Evolutionary conservation across 306 rosid genomes (phyloP), one percentile per base, ranked within the genome.

Genomic region (Begonia loranthoides): DNA sequence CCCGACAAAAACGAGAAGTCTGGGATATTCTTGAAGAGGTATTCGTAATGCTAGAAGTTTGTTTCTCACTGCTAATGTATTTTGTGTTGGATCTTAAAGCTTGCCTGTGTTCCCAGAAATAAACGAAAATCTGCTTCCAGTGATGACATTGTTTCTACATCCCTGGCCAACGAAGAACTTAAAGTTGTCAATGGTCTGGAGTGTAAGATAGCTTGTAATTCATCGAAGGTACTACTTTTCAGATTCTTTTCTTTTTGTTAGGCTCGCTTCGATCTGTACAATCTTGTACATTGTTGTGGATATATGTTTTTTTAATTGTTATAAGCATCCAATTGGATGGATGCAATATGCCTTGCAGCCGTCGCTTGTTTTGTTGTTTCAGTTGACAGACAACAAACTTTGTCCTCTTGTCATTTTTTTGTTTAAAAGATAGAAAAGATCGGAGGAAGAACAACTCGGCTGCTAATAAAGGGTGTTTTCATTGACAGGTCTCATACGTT

Each of bases 141-240:
- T 45, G 86, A 83, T 75, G 94, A 83, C 50, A 61, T 82, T 72
- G 76, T 94, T 60, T 52, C 73, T 17, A 24, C 71, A 61, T 70
- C 70, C 63, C 76, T 76, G 67, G 94, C 85, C 73, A 72, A 74
- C 93, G 88, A 83, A 76, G 93, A 87, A 60, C 77, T 92, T 41
- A 71, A 63, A 57, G 70, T 83, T 57, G 41, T 66, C 58, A 92
- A 86, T 83, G 96, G 99, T 59, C 80, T 92, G 65, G 99, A 92
- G 81, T 92, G 99, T 66, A 92, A 92, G 78, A 92, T 92, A 65
- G 88, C 96, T 63, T 86, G 93, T 79, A 76, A 19, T 71, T 92
- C 99, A 0, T 61, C 65, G 1, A 61, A 61, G 65, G 65, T 61
- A 61, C 41, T 12, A 51, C 19, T 47, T 14, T 47, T 9, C 10